Percentiles rank a stretch among this genome's conserved stretches.
Evolutionary conservation across 306 rosid genomes (phyloP).

Genomic region (Alnus glutinosa): DNA sequence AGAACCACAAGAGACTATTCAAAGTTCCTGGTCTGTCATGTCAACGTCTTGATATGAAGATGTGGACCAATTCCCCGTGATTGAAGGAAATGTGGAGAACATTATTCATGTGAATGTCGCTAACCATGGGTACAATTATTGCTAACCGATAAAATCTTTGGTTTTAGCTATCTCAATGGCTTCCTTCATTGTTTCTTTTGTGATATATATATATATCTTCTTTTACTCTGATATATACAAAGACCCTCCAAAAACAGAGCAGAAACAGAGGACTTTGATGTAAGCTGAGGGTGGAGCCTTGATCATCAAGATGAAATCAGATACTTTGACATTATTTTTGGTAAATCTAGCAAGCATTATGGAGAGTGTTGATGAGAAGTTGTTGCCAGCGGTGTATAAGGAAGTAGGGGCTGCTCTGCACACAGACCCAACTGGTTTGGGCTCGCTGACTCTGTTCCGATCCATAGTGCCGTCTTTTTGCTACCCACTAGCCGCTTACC

Average conservation of each 20-base stretch:
- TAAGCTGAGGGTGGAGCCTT: neutral
- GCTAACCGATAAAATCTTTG: neutral
- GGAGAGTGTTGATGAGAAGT: conserved; percentile 71
- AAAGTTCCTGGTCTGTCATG: conserved; percentile 39
- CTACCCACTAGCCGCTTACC: conserved; percentile 71
- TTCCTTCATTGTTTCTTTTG: neutral
- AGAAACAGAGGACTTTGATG: neutral
- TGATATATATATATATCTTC: no score
- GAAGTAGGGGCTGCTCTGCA: conserved; percentile 69
- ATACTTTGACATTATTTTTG: conserved; percentile 50
- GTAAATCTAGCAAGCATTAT: conserved; percentile 66
- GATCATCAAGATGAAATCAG: conserved; percentile 51
- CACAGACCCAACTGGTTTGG: conserved; percentile 74
- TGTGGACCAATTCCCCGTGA: conserved; percentile 76
- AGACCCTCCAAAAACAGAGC: neutral
- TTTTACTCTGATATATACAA: no score
- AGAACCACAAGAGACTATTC: conserved; percentile 6
- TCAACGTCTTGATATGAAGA: conserved; percentile 72
- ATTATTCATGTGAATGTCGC: conserved; percentile 90
- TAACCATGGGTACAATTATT: conserved; percentile 28
- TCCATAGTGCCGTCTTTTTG: conserved; percentile 69
- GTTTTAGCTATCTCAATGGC: neutral
- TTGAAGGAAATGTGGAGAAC: conserved; percentile 90
- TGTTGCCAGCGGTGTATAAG: conserved; percentile 77
- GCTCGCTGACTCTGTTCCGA: conserved; percentile 67